Conservation (phyloP, 805 yeast species). For the Cyberlindnera euphorbiiphila region DNA sequence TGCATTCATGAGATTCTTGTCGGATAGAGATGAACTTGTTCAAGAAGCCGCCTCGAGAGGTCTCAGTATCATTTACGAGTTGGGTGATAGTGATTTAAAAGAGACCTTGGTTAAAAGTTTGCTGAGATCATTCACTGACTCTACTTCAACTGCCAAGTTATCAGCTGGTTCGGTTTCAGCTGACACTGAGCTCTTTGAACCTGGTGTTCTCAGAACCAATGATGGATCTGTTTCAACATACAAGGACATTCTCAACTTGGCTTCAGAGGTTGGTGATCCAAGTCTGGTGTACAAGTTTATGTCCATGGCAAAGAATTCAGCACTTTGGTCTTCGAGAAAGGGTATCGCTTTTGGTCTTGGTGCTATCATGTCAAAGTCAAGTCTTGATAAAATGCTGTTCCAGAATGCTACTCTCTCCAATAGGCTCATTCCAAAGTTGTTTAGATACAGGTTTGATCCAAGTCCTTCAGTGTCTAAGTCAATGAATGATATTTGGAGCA, state of each 20-base stretch:
- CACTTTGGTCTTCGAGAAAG: conserved; percentile 87
- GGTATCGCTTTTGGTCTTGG: conserved; percentile 95
- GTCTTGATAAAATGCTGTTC: conserved; percentile 57
- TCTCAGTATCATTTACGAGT: conserved; percentile 72
- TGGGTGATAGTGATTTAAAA: conserved; percentile 62
- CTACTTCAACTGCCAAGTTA: conserved; percentile 41
- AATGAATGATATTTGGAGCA: conserved; percentile 86
- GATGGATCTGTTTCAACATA: conserved; percentile 89
- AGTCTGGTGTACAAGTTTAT: conserved; percentile 89
- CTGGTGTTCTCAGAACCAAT: conserved; percentile 73
- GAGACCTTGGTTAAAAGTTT: conserved; percentile 72
- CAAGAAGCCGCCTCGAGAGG: conserved; percentile 94
- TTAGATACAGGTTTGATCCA: conserved; percentile 84
- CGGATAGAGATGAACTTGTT: conserved; percentile 79
- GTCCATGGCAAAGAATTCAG: conserved; percentile 84
- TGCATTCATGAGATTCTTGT: conserved; percentile 71
- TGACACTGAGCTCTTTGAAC: conserved; percentile 83
- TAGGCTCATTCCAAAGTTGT: conserved; percentile 75
- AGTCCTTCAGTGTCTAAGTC: conserved; percentile 66
- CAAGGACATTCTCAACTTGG: conserved; percentile 80
- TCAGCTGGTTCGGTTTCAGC: conserved; percentile 66
- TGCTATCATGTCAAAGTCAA: conserved; percentile 73
- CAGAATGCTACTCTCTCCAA: conserved; percentile 51
- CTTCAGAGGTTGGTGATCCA: conserved; percentile 95
- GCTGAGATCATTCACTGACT: conserved; percentile 73